phyloP scores from a whole-genome alignment of 2,329 filamentous ascomycete genomes.

The Beauveria caledonica region DNA sequence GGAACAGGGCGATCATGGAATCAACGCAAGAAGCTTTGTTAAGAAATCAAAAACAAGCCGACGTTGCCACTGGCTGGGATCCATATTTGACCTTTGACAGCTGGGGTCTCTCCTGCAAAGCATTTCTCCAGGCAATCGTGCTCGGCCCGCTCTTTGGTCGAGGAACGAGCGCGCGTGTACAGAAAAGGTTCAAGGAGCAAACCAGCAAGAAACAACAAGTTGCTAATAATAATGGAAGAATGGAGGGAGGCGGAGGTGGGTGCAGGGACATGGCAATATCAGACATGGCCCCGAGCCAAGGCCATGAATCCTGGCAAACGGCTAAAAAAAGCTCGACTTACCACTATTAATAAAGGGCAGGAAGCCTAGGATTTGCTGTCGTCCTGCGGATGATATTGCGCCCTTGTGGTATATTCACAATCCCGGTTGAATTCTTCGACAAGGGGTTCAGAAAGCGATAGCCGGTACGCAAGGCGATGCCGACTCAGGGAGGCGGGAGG shows the following conservation, averaged over 20 bases:
- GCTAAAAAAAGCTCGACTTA: not conserved
- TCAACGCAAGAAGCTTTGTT: too few species aligned
- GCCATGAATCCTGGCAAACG: not conserved
- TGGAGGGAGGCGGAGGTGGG: not conserved
- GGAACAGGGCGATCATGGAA: not conserved
- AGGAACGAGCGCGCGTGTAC: not conserved
- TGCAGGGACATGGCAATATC: not conserved
- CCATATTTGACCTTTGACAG: not conserved
- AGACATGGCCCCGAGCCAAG: not conserved
- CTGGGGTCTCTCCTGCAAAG: not conserved
- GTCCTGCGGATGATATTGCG: not conserved
- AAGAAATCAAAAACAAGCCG: not conserved
- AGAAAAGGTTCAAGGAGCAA: not conserved
- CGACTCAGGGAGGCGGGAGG: not conserved
- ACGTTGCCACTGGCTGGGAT: not conserved
- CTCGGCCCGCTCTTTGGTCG: not conserved
- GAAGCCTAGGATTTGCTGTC: too few species aligned
- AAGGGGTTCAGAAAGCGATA: not conserved
- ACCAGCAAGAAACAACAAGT: not conserved
- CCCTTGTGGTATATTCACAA: not conserved
- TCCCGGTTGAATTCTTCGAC: not conserved
- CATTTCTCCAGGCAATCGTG: not conserved
- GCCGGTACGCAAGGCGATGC: not conserved
- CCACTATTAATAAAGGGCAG: not conserved
- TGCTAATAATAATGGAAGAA: too few species aligned